Base-by-base conservation (phyloP, 805 yeast species). In the Millerozyma acaciae region DNA sequence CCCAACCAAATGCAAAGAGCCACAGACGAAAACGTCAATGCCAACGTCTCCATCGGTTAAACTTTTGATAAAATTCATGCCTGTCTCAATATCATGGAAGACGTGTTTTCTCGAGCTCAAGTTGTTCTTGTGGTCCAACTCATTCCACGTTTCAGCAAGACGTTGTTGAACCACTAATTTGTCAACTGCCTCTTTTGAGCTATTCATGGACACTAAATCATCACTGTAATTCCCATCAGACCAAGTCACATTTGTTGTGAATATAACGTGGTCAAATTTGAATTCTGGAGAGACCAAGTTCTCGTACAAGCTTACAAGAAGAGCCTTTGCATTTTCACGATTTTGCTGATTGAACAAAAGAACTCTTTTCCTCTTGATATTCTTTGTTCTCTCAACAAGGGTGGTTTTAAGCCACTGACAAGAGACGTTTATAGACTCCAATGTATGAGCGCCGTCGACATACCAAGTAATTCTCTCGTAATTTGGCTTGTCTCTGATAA, bases 361-460 rank as follows among this genome's bases (percentile, higher is more conserved):
- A 6, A 87, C 75, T 28, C 52, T 40, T 45, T 61, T 41, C 19
- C 53, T 46, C 22, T 58, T 62, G 12, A 64, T 65, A n/a, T 50
- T 55, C 3, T 56, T 39, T 2, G 35, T 35, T 4, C 28, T 15
- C 19, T 27, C 36, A 7, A 39, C 27, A 12, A 38, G 31, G 9
- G 44, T 57, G 10, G 36, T 34, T 27, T 58, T 59, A 47, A 82
- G 86, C 99, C 99, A 93, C 7, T 59, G 61, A 0, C 90, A 71
- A 0, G 96, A 84, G n/a, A 80, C 94, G 19, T 68, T 68, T 16
- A 94, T 75, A 38, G 96, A 84, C 50, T 93, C 99, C 28, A 73
- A 62, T 0, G 98, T 93, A 49, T 93, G 99, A 0, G 98, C 97
- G 13, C 99, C 99, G 60, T 93, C 99, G 10, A 90, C 60, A 43